These are phyloP conservation scores for Suhomyces terraborum DNA, from an alignment of 1,139 yeast species.

Conservation along the genomic window DNA sequence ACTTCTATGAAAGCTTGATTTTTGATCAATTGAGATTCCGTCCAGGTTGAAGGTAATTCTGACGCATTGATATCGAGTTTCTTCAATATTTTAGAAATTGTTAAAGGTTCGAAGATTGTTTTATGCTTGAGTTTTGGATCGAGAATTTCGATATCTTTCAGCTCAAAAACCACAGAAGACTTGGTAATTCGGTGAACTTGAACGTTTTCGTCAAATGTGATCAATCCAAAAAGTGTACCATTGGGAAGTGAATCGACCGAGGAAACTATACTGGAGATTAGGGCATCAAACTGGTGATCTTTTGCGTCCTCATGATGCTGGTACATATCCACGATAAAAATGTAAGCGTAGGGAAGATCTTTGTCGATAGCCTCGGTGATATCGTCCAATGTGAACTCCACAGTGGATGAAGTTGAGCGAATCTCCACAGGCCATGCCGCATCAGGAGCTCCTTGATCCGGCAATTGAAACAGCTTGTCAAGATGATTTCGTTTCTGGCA, in stretches of 20 bases:
- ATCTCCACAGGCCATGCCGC: constrained; percentile 34
- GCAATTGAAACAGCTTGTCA: constrained; percentile 24
- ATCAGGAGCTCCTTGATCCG: constrained; percentile 16
- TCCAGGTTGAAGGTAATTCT: constrained; percentile 12
- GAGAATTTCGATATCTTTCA: not conserved
- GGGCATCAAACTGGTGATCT: constrained; percentile 21
- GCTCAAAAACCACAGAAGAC: not conserved
- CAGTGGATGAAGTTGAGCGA: constrained; percentile 25
- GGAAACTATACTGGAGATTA: constrained; percentile 22
- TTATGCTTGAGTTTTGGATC: constrained; percentile 3
- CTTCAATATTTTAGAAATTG: constrained; percentile 16
- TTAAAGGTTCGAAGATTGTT: constrained; percentile 8
- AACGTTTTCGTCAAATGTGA: constrained; percentile 35
- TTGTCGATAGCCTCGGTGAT: constrained; percentile 16
- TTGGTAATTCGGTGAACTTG: constrained; percentile 24
- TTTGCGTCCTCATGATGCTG: constrained; percentile 30
- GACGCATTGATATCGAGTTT: constrained; percentile 13
- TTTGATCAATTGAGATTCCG: constrained; percentile 15
- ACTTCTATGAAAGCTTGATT: constrained; percentile 11
- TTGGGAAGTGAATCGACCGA: constrained; percentile 25
- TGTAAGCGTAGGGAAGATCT: constrained; percentile 19
- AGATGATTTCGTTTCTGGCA: constrained; percentile 31
- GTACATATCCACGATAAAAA: constrained; percentile 36
- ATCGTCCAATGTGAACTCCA: constrained; percentile 31
- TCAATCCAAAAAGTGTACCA: constrained; percentile 27